phyloP scores from a whole-genome alignment of 2,329 filamentous ascomycete species.

The Fusarium goolgardi region DNA sequence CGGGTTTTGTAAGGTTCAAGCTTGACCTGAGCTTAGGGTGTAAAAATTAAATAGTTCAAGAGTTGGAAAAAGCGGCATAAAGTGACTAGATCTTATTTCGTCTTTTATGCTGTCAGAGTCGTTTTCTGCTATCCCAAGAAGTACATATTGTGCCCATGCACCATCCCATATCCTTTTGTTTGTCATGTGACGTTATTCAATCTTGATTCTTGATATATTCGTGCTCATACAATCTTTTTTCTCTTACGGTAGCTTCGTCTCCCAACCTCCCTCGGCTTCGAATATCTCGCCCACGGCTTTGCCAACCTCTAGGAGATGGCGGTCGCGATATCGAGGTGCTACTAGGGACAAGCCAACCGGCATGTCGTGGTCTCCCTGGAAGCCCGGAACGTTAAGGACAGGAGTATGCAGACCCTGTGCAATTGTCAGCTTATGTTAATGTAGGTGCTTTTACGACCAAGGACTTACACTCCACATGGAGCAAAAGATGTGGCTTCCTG shows the following conservation, averaged over 20 bases:
- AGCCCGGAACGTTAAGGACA: conserved; percentile 73
- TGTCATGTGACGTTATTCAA: conserved; percentile 7
- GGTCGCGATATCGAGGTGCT: conserved; percentile 59
- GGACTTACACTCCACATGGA: conserved; percentile 63
- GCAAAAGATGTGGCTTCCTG: conserved; percentile 67
- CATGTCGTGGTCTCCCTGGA: conserved; percentile 63
- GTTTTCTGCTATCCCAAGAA: not conserved
- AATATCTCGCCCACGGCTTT: conserved; percentile 54
- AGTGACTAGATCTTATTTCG: not conserved
- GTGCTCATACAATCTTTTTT: not conserved
- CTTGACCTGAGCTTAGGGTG: not conserved
- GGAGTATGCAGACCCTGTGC: conserved; percentile 66
- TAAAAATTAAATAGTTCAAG: not conserved
- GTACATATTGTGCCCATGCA: conserved; percentile 9
- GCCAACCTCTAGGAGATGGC: conserved; percentile 57
- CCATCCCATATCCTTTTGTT: conserved; percentile 1
- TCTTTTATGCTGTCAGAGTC: not conserved
- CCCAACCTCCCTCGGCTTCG: conserved; percentile 48
- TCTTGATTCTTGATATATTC: not conserved
- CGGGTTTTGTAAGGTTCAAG: conserved; percentile 20
- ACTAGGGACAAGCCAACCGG: conserved; percentile 70
- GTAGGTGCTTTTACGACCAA: not conserved
- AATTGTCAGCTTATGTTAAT: conserved; percentile 4
- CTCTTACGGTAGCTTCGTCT: conserved; percentile 27
- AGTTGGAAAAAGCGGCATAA: not conserved